Conservation (phyloP, 148 eudicot species). For the Fagopyrum tataricum region DNA sequence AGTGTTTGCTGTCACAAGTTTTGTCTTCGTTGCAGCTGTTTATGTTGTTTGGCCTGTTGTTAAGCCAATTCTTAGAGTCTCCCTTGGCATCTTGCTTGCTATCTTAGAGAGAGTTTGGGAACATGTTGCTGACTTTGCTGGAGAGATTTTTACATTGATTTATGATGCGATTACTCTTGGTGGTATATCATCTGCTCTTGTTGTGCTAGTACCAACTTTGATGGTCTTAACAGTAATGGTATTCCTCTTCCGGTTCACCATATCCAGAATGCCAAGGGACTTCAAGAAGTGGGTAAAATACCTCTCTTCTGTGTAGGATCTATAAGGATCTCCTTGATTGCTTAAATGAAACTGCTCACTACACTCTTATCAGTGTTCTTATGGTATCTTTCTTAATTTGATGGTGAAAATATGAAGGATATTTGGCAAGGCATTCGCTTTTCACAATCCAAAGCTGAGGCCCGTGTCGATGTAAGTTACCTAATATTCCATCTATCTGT, state of each 20-base stretch:
- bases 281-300: constrained; percentile 81
- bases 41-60: constrained; percentile 74
- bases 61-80: constrained; percentile 49
- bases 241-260: constrained; percentile 69
- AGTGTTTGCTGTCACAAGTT: constrained; percentile 67
- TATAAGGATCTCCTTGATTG: neutral
- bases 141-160: constrained; percentile 50
- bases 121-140: constrained; percentile 43
- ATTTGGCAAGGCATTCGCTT: constrained; percentile 92
- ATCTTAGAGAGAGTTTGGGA: constrained; percentile 53
- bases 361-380: neutral
- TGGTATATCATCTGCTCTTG: constrained; percentile 53
- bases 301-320: constrained; percentile 11
- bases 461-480: constrained; percentile 83
- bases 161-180: constrained; percentile 55
- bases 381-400: constrained; percentile 10
- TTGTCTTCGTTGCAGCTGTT: constrained; percentile 41
- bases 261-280: constrained; percentile 77
- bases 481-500: neutral
- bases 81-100: constrained; percentile 37
- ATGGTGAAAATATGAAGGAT: constrained; percentile 47
- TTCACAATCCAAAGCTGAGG: constrained; percentile 89
- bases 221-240: constrained; percentile 54
- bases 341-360: neutral
- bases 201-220: constrained; percentile 53